These are phyloP conservation scores for Lactifluus pinguis DNA, from an alignment of 768 basidiomycete species.

Conservation along the genomic window DNA sequence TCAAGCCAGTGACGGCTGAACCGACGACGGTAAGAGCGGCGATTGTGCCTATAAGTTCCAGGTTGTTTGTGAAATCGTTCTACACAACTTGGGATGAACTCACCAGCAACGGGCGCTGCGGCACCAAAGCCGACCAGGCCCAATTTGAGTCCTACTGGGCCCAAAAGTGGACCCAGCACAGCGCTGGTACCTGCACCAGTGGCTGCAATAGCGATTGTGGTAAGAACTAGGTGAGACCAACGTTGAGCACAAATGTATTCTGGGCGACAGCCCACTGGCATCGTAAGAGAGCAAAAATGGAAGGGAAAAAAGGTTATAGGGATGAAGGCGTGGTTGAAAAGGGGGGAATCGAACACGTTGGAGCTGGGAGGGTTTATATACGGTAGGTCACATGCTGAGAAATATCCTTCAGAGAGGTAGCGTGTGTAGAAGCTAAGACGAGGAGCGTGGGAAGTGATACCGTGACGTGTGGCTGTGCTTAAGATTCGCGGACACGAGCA, in stretches of 20 bases:
- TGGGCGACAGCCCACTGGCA: too few relatives aligned
- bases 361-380: too few relatives aligned
- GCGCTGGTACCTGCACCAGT: neutral
- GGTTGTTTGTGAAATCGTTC: too few relatives aligned
- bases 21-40: too few relatives aligned
- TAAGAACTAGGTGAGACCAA: neutral
- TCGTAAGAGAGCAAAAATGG: too few relatives aligned
- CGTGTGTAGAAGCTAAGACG: too few relatives aligned
- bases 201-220: neutral
- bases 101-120: constrained; percentile 5
- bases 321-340: neutral
- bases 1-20: neutral
- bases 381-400: too few relatives aligned
- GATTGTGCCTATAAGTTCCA: neutral
- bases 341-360: neutral
- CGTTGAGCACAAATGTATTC: neutral
- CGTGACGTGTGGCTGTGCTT: too few relatives aligned
- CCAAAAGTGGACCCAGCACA: neutral
- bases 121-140: constrained; percentile 2
- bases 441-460: too few relatives aligned
- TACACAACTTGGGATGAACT: neutral
- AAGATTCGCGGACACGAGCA: too few relatives aligned
- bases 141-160: too few relatives aligned
- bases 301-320: neutral
- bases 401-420: too few relatives aligned